Evolutionary conservation across 345 rosid species (phyloP).

Genomic region (Ceriops decandra): DNA sequence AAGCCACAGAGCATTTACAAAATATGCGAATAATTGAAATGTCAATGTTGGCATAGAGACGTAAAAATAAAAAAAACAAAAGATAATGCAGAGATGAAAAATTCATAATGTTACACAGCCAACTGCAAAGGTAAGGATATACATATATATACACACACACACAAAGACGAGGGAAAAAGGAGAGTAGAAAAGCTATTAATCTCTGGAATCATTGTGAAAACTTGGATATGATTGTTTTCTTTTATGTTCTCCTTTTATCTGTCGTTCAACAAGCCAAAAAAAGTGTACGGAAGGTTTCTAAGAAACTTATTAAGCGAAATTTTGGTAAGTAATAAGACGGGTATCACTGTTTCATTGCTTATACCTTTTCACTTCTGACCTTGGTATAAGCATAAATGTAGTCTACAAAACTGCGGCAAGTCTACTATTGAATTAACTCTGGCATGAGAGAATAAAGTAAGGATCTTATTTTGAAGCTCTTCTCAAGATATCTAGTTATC

Average conservation of each 20-base stretch:
- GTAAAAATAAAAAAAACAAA: not conserved
- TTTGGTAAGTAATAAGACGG: not conserved
- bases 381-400: not conserved
- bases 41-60: not conserved
- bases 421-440: constrained; percentile 12
- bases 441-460: not conserved
- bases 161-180: not conserved
- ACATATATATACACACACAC: not conserved
- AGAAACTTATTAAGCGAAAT: not conserved
- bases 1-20: constrained; percentile 3
- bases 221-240: no score
- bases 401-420: not conserved
- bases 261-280: no score
- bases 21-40: not conserved
- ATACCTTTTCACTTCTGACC: not conserved
- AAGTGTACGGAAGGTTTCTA: no score
- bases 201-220: no score
- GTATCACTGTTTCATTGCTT: no score
- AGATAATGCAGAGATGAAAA: not conserved
- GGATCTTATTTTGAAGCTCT: constrained; percentile 8
- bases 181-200: not conserved
- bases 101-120: no score
- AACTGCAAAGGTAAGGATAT: not conserved
- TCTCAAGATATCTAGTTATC: not conserved
- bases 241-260: no score